Percentiles rank a stretch among this genome's conserved stretches.
Evolutionary conservation across 805 yeast genomes (phyloP).

Genomic region (Kluyveromyces aestuarii): DNA sequence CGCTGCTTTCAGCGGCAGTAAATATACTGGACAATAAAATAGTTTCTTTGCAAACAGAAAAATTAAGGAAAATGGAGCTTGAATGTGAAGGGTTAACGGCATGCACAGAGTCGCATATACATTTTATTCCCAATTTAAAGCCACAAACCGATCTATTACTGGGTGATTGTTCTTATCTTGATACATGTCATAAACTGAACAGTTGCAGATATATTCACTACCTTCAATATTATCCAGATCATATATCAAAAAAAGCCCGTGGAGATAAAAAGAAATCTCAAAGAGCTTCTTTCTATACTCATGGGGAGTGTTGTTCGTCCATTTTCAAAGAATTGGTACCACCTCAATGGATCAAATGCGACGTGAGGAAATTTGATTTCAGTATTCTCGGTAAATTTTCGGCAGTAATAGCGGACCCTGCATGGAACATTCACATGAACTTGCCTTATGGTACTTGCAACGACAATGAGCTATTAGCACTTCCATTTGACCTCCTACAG

Average conservation of each 20-base stretch:
- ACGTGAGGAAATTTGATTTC: conserved; percentile 67
- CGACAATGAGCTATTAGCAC: conserved; percentile 59
- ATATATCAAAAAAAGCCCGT: conserved; percentile 12
- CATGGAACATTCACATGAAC: conserved; percentile 95
- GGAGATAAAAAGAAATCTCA: conserved; percentile 14
- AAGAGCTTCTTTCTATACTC: conserved; percentile 23
- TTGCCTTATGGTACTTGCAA: conserved; percentile 69
- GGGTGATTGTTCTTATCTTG: conserved; percentile 91
- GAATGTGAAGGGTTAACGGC: conserved; percentile 16
- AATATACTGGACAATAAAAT: conserved; percentile 20
- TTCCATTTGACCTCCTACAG: conserved; percentile 63
- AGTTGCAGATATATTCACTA: conserved; percentile 80
- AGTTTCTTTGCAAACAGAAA: conserved; percentile 21
- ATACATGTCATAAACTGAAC: conserved; percentile 82
- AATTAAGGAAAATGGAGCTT: conserved; percentile 14
- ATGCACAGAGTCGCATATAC: conserved; percentile 34
- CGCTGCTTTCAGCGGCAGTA: conserved; percentile 13
- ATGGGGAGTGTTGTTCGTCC: conserved; percentile 29
- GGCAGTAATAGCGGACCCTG: conserved; percentile 84
- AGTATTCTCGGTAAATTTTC: conserved; percentile 67
- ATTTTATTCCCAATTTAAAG: conserved; percentile 46
- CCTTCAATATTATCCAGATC: conserved; percentile 32
- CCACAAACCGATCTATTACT: conserved; percentile 56
- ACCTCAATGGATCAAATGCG: conserved; percentile 84
- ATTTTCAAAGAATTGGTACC: conserved; percentile 34